These are phyloP conservation scores for Musa itinerans DNA, from an alignment of 176 grass and related monocot species.

Conservation along the genomic window DNA sequence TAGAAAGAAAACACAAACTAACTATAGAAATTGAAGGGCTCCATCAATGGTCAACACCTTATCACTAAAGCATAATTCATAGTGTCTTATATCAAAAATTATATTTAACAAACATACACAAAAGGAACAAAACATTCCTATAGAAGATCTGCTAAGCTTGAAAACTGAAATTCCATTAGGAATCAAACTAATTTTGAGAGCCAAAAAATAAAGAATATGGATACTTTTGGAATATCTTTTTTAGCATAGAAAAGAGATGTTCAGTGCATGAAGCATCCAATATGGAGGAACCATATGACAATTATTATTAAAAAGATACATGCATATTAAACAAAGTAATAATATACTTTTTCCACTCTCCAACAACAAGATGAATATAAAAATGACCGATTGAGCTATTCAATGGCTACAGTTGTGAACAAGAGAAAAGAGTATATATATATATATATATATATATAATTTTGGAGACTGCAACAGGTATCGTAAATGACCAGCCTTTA, in stretches of 20 bases:
- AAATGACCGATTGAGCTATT: too few relatives aligned
- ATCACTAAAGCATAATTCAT: background rate
- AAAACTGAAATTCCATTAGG: background rate
- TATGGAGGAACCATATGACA: background rate
- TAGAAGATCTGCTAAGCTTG: background rate
- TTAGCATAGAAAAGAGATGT: too few relatives aligned
- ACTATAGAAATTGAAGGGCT: background rate
- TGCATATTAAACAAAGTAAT: background rate
- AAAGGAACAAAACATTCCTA: background rate
- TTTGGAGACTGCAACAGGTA: background rate
- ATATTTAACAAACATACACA: background rate
- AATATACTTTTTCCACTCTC: background rate
- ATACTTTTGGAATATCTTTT: too few relatives aligned
- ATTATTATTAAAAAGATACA: conserved; percentile 1
- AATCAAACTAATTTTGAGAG: background rate
- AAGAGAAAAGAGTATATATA: too few relatives aligned
- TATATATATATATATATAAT: too few relatives aligned
- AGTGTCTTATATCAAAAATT: background rate
- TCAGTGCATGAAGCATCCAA: background rate
- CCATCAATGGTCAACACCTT: background rate
- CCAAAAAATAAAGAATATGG: background rate
- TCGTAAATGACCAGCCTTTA: background rate
- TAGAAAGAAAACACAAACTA: background rate
- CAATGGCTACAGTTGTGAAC: too few relatives aligned
- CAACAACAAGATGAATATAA: background rate